A percentile compares a stretch with the other conserved stretches of the same genome.
phyloP scores from a whole-genome alignment of 176 grass and related monocot species.

The Thinopyrum elongatum region DNA sequence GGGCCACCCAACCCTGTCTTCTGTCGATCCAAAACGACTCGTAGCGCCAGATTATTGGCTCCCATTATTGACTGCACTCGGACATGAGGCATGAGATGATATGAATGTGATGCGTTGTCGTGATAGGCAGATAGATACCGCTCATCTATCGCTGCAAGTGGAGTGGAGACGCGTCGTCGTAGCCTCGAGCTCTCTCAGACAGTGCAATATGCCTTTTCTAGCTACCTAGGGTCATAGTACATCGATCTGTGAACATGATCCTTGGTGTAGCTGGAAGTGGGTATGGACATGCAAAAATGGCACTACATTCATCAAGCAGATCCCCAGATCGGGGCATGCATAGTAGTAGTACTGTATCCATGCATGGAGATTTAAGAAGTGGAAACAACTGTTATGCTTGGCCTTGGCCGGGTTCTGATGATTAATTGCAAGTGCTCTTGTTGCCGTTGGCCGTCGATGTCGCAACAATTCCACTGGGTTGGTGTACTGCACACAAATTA shows the following conservation, averaged over 20 bases:
- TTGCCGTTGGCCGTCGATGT: not conserved
- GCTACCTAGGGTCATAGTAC: not conserved
- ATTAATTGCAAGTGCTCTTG: not conserved
- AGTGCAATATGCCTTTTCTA: not conserved
- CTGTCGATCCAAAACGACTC: slow-evolving; percentile 1
- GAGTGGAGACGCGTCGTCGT: slow-evolving; percentile 6
- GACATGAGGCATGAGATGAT: slow-evolving; percentile 7
- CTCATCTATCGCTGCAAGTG: not conserved
- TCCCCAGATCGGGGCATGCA: not conserved
- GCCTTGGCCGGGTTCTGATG: slow-evolving; percentile 11
- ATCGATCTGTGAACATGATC: not conserved
- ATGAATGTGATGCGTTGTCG: not conserved
- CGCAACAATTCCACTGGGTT: slow-evolving; percentile 26
- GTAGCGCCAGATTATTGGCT: slow-evolving; percentile 7
- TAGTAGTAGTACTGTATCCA: not conserved
- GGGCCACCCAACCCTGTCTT: not conserved
- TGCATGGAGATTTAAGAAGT: not conserved
- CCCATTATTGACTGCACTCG: slow-evolving; percentile 35
- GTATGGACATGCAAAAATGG: not conserved
- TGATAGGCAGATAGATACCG: not conserved
- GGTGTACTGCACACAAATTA: slow-evolving; percentile 5
- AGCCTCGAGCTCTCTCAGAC: not conserved
- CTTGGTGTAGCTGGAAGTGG: not conserved
- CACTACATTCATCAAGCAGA: not conserved
- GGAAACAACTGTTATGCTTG: not conserved